These are phyloP conservation scores for Fusarium staphyleae DNA, from an alignment of 2,329 filamentous ascomycete species.

Conservation along the genomic window DNA sequence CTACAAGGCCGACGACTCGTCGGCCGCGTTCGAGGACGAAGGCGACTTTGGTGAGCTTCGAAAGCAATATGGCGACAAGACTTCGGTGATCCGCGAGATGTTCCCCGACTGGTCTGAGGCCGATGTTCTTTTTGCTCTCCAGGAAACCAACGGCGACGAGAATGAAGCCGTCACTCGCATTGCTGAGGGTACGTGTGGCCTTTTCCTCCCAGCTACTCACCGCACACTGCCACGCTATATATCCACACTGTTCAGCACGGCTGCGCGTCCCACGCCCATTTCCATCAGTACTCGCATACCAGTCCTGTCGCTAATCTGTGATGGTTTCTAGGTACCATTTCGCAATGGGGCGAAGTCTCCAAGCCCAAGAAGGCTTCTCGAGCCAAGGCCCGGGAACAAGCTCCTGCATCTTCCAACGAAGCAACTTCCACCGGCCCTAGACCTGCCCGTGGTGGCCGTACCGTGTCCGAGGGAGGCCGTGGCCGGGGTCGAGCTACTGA, in stretches of 20 bases:
- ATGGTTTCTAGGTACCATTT: slow-evolving; percentile 68
- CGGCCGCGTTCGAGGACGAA: slow-evolving; percentile 74
- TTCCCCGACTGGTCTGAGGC: slow-evolving; percentile 96
- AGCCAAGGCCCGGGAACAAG: slow-evolving; percentile 73
- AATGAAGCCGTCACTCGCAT: slow-evolving; percentile 79
- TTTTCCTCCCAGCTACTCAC: slow-evolving; percentile 18
- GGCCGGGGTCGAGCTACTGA: slow-evolving; percentile 69
- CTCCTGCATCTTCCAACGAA: slow-evolving; percentile 60
- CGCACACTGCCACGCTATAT: slow-evolving; percentile 27
- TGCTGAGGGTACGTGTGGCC: slow-evolving; percentile 69
- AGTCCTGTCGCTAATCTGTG: slow-evolving; percentile 41
- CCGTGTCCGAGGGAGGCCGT: slow-evolving; percentile 67
- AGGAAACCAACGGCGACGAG: slow-evolving; percentile 85
- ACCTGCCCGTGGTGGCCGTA: slow-evolving; percentile 66
- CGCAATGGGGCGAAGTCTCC: slow-evolving; percentile 85
- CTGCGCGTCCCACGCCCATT: slow-evolving; percentile 9
- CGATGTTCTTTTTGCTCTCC: slow-evolving; percentile 89
- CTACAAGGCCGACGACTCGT: slow-evolving; percentile 65
- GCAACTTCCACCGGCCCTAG: slow-evolving; percentile 53
- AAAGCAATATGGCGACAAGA: slow-evolving; percentile 83
- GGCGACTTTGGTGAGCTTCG: slow-evolving; percentile 91
- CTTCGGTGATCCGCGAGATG: slow-evolving; percentile 86
- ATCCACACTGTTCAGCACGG: slow-evolving; percentile 9
- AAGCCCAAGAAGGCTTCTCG: slow-evolving; percentile 80
- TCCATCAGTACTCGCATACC: not conserved